Base-by-base conservation (phyloP, 169 alveolate species). In the Perkinsus marinus region DNA sequence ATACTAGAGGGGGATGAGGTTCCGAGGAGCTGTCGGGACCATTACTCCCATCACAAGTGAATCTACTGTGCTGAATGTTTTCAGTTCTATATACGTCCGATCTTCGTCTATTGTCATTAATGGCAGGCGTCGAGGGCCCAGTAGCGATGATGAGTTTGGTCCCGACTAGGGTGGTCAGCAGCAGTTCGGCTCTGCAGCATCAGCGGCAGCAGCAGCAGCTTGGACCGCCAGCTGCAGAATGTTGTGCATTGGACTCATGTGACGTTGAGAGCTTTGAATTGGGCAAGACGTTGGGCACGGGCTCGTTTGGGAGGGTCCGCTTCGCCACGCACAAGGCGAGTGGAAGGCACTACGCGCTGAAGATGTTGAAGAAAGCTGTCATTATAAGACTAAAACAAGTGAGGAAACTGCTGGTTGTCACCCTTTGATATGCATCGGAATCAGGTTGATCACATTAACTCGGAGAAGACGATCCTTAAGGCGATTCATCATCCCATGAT, bases 241-340 rank as follows among this genome's bases (percentile, higher is more conserved):
- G 79, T 26, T 57, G 79, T 57, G 79, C 22, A 26, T 57, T 57
- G 79, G 79, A 57, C 22, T 19, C 79, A 5, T 57, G 79, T 30
- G 5, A 6, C 7, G 36, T 30, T 7, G 90, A 79, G 46, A 36
- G 46, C 90, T 79, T 38, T 39, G 90, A 79, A 0, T 39, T 39
- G 30, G 46, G 43, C 38, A 79, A 79, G 13, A 92, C 95, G 19
- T 38, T 93, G 39, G 92, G 93, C n/a, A 90, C 94, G 94, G 98
- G 98, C 19, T 95, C 98, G 39, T 97, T 96, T 89, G 99, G 99
- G 3, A 92, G 98, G 89, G 99, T 97, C 39, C 94, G 93, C 90
- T 93, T 96, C 19, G 96, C 95, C 22, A 95, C 79, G 37, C 79
- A 57, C 68, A 94, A 92, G 92, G 38, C 43, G 43, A 93, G 93